Conservation (phyloP, 2,329 filamentous ascomycete species). For the Fusarium clavum region DNA sequence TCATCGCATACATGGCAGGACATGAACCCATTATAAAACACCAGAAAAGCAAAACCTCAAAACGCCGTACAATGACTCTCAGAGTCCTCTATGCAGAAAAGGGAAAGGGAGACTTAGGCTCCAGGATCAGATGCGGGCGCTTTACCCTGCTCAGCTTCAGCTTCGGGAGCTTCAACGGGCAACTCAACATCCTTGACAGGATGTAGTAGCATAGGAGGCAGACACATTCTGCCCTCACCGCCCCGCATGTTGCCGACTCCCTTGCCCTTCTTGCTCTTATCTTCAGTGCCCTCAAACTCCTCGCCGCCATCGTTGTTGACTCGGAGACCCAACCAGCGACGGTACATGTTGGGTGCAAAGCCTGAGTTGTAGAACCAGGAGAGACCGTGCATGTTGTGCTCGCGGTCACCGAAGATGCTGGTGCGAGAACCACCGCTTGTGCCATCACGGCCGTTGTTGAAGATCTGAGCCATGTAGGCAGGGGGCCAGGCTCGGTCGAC, state of each 20-base stretch:
- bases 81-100: conserved; percentile 15
- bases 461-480: conserved; percentile 78
- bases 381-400: conserved; percentile 88
- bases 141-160: conserved; percentile 54
- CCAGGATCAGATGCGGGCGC: conserved; percentile 60
- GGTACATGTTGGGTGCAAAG: conserved; percentile 84
- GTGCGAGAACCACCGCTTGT: conserved; percentile 78
- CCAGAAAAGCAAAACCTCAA: conserved; percentile 15
- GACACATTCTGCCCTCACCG: conserved; percentile 87
- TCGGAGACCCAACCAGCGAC: conserved; percentile 85
- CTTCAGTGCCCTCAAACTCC: conserved; percentile 74
- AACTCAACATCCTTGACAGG: conserved; percentile 83
- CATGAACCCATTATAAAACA: conserved; percentile 31
- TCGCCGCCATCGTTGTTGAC: conserved; percentile 84
- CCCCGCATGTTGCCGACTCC: conserved; percentile 67
- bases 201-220: conserved; percentile 90
- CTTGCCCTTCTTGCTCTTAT: conserved; percentile 62
- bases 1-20: conserved; percentile 34
- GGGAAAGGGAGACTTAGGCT: conserved; percentile 39
- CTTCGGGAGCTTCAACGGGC: conserved; percentile 69
- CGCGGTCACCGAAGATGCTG: conserved; percentile 82
- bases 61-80: conserved; percentile 32
- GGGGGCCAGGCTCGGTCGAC: conserved; percentile 88
- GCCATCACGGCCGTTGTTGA: conserved; percentile 83
- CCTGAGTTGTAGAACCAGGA: conserved; percentile 93